These are phyloP conservation scores for Pseudogymnoascus pannorum DNA, from an alignment of 2,329 filamentous ascomycete genomes.

Conservation along the genomic window DNA sequence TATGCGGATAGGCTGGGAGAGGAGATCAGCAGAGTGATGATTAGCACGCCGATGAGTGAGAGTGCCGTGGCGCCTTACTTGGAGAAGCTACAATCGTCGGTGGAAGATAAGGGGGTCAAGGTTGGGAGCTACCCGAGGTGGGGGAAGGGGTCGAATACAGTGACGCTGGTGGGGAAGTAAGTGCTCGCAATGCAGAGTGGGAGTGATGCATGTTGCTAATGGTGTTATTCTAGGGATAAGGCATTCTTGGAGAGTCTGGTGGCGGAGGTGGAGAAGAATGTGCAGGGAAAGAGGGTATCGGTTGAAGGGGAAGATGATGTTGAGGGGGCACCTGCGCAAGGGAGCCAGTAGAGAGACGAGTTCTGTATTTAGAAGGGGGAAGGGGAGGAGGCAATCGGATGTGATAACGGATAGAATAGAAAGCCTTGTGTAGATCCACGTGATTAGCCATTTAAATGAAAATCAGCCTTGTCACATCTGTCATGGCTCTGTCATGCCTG, in stretches of 20 bases:
- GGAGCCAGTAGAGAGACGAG: background rate
- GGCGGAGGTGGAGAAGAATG: constrained; percentile 66
- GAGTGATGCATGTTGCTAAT: constrained; percentile 9
- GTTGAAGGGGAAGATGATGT: constrained; percentile 66
- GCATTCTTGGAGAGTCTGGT: constrained; percentile 73
- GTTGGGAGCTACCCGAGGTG: constrained; percentile 93
- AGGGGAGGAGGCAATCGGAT: background rate
- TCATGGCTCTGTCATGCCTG: background rate
- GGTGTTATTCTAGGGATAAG: constrained; percentile 45
- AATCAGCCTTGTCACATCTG: background rate
- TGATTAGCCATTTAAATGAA: background rate
- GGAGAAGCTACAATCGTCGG: constrained; percentile 67
- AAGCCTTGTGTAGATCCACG: background rate
- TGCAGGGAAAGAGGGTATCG: constrained; percentile 62
- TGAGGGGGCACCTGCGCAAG: background rate
- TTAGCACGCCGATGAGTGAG: constrained; percentile 83
- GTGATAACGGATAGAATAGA: background rate
- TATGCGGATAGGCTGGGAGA: constrained; percentile 66
- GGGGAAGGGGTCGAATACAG: constrained; percentile 81
- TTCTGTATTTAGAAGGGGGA: background rate
- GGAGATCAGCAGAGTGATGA: constrained; percentile 68
- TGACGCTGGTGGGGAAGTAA: constrained; percentile 70
- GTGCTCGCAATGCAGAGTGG: constrained; percentile 16
- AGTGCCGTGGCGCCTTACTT: constrained; percentile 78
- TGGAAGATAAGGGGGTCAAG: constrained; percentile 73